Evolutionary conservation across 1,139 yeast genomes (phyloP).

Genomic region (Suhomyces chickasaworum): DNA sequence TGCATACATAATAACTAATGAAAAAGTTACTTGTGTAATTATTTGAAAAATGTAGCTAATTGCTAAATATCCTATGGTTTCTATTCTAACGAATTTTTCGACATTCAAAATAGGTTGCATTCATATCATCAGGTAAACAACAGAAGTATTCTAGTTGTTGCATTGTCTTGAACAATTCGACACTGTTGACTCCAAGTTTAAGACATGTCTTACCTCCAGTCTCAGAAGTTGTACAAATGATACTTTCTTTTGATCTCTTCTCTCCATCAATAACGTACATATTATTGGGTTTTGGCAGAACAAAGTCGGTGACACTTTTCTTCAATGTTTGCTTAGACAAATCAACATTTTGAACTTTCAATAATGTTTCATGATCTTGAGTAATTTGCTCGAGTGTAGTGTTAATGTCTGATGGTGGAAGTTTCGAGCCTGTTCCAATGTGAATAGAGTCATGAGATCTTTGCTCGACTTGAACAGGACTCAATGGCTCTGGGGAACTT

Average conservation of each 20-base stretch:
- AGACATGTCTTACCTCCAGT: conserved; percentile 51
- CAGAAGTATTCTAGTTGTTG: conserved; percentile 48
- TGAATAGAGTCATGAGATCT: conserved; percentile 36
- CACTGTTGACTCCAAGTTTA: conserved; percentile 39
- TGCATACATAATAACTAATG: conserved; percentile 3
- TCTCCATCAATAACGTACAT: conserved; percentile 50
- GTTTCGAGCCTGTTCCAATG: conserved; percentile 15
- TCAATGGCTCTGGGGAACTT: conserved; percentile 1
- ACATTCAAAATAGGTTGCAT: conserved; percentile 52
- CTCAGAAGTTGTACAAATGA: conserved; percentile 44
- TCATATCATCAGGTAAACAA: conserved; percentile 48
- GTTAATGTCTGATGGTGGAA: conserved; percentile 30
- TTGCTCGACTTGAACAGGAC: conserved; percentile 34
- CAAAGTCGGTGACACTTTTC: conserved; percentile 24
- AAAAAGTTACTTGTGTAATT: not conserved
- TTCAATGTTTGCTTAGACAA: conserved; percentile 11
- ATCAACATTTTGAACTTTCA: conserved; percentile 17
- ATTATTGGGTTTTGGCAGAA: conserved; percentile 32
- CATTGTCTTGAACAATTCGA: conserved; percentile 49
- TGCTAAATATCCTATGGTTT: too few relatives aligned
- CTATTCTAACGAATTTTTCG: conserved; percentile 34
- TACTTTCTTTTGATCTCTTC: conserved; percentile 39
- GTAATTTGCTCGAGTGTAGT: conserved; percentile 41
- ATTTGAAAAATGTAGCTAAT: not conserved
- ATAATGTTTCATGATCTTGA: conserved; percentile 18